Base-by-base conservation (phyloP, 2,329 filamentous ascomycete genomes). In the Alternaria dauci region DNA sequence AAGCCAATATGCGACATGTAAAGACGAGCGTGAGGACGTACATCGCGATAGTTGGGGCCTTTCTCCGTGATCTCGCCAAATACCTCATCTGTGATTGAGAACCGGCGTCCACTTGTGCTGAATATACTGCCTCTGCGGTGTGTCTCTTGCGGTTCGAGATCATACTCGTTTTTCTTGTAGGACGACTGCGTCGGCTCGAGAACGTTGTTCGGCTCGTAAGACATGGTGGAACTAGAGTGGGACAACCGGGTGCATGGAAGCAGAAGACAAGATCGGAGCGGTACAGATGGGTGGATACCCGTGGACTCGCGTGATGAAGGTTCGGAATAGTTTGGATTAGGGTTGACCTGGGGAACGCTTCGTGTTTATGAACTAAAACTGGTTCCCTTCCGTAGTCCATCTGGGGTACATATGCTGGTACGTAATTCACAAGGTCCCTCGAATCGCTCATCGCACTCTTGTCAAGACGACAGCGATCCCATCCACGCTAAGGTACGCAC, bases 291-390 rank as follows among this genome's bases (percentile, higher is more conserved):
- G 28, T 30, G 28, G 28, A 30, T 4, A 30, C 28, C 28, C 34
- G 2, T 8, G 1, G 34, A 38, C 16, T 38, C 9, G 28, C 4
- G 6, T 2, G 16, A 38, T 38, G 6, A 38, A 38, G 7, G 34
- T n/a, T n/a, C 1, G 16, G 8, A 1, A 2, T 8, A 3, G 3
- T n/a, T 8, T n/a, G 16, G 16, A 1, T 30, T 5, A 38, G 16
- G 16, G 3, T 5, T 38, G 16, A n/a, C n/a, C 1, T 16, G 34
- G 16, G 16, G 14, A n/a, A 38, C 7, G 34, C 34, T 38, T 38
- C 16, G 34, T 38, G 34, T 38, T 38, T 38, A 38, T 38, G 12
- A 38, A n/a, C 34, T 16, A n/a, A 38, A 38, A 38, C 34, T 8
- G 32, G 12, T 38, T 38, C 14, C 34, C 16, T 8, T 8, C 16